A percentile compares a stretch with the other conserved stretches of the same genome.
Evolutionary conservation across 2,329 filamentous ascomycete species (phyloP).

Genomic region (Raffaelea arxii): DNA sequence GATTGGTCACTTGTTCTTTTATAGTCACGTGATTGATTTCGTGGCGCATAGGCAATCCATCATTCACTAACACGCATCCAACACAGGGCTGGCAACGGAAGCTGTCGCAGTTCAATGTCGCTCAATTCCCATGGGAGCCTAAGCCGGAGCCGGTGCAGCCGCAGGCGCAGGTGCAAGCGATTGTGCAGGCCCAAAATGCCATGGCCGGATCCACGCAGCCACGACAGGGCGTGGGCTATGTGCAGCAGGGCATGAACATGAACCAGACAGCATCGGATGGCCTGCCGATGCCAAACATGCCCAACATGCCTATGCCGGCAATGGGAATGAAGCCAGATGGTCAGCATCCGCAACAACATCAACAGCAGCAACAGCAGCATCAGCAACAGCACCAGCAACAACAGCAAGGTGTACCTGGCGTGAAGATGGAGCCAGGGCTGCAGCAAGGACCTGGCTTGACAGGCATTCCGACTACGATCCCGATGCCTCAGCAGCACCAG

Average conservation of each 20-base stretch:
- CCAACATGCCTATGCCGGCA: too few species aligned
- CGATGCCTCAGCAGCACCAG: neutral
- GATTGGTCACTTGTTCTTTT: too few species aligned
- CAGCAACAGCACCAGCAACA: constrained; percentile 4
- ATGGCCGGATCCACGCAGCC: too few species aligned
- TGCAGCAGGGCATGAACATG: too few species aligned
- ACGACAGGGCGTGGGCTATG: too few species aligned
- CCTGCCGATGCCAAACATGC: too few species aligned
- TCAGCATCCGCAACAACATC: too few species aligned
- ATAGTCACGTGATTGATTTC: too few species aligned
- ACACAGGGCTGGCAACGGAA: constrained; percentile 87
- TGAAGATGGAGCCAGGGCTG: constrained; percentile 12
- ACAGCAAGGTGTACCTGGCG: constrained; percentile 9
- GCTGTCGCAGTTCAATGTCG: constrained; percentile 73
- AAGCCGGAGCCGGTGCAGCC: constrained; percentile 49
- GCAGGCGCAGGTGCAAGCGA: constrained; percentile 28
- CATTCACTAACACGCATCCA: constrained; percentile 4
- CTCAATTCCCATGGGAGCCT: constrained; percentile 92
- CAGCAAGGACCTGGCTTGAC: neutral
- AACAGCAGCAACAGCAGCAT: neutral
- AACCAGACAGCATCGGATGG: too few species aligned
- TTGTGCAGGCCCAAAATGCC: too few species aligned
- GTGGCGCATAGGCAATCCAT: neutral
- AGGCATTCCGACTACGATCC: neutral
- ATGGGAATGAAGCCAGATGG: neutral